These are phyloP conservation scores for Ploettnerulaceae sp. DNA, from an alignment of 2,329 filamentous ascomycete species.

Conservation along the genomic window DNA sequence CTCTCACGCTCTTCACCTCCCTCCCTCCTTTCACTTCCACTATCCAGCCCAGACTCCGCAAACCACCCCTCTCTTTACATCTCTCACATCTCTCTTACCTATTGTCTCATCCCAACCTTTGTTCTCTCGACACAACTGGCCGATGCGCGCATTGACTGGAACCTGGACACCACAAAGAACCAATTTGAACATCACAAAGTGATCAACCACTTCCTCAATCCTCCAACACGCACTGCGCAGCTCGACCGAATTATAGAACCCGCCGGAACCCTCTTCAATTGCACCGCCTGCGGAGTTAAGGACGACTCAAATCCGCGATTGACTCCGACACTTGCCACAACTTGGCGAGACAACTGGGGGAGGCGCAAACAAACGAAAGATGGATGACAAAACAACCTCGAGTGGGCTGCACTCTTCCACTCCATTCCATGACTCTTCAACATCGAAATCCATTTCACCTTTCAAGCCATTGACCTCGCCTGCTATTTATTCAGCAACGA, in stretches of 20 bases:
- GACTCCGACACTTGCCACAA: slow-evolving; percentile 27
- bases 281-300: slow-evolving; percentile 23
- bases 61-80: too few species aligned
- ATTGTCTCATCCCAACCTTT: neutral
- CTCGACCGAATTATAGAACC: slow-evolving; percentile 13
- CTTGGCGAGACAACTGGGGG: slow-evolving; percentile 15
- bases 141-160: slow-evolving; percentile 26
- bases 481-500: slow-evolving; percentile 16
- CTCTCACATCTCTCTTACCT: neutral
- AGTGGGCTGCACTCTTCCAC: slow-evolving; percentile 28
- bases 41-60: too few species aligned
- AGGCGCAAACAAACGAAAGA: slow-evolving; percentile 24
- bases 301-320: slow-evolving; percentile 15
- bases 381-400: slow-evolving; percentile 29
- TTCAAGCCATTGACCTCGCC: slow-evolving; percentile 16
- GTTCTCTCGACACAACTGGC: slow-evolving; percentile 9
- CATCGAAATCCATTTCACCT: slow-evolving; percentile 21
- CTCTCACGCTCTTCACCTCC: slow-evolving; percentile 24
- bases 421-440: slow-evolving; percentile 27
- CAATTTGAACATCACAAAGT: slow-evolving; percentile 23
- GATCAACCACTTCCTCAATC: slow-evolving; percentile 19
- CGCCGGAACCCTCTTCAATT: slow-evolving; percentile 6
- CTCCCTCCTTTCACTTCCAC: slow-evolving; percentile 13
- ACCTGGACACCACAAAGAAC: slow-evolving; percentile 27
- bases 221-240: slow-evolving; percentile 12